These are phyloP conservation scores for Colletotrichum spinosum DNA, from an alignment of 2,329 filamentous ascomycete species.

Conservation along the genomic window DNA sequence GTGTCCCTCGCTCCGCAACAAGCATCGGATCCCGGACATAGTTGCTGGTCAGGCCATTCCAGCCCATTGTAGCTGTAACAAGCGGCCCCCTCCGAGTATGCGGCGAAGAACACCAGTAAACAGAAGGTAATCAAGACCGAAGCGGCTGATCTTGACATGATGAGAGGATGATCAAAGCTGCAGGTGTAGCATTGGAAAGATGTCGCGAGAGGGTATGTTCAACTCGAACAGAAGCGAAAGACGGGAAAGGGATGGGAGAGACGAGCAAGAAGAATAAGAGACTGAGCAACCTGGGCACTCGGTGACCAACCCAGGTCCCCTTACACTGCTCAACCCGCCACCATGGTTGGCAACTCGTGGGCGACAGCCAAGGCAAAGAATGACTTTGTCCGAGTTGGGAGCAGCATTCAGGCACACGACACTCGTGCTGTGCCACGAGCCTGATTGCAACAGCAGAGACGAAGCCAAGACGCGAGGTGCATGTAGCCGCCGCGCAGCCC, in stretches of 20 bases:
- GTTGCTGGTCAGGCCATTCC: neutral
- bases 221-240: neutral
- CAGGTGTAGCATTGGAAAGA: conserved; percentile 1
- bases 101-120: neutral
- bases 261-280: conserved; percentile 13
- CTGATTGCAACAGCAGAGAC: neutral
- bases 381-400: neutral
- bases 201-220: neutral
- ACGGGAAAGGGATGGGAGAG: neutral
- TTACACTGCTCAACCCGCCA: neutral
- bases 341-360: neutral
- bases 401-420: neutral
- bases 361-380: neutral
- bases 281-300: neutral
- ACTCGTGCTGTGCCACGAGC: neutral
- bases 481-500: neutral
- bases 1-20: neutral
- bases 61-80: neutral
- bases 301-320: neutral
- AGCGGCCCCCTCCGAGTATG: neutral
- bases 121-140: neutral
- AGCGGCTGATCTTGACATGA: conserved; percentile 3
- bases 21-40: neutral
- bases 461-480: neutral
- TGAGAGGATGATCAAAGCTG: neutral